Percentiles rank a stretch among this genome's conserved stretches.
phyloP scores from a whole-genome alignment of 441 rosid species.

The Brassica hybrid region DNA sequence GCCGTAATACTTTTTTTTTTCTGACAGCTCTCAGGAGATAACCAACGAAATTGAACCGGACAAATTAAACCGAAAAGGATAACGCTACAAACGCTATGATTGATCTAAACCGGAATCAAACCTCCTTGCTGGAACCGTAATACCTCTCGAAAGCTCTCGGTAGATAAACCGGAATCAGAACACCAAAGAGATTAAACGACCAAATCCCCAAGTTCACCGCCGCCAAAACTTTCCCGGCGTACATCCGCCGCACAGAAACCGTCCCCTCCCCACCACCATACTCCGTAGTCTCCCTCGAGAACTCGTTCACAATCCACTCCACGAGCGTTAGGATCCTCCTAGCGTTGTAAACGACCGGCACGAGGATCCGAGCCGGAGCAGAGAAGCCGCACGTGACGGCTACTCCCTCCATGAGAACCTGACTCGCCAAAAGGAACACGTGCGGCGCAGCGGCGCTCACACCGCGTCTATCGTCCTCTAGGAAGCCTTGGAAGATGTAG shows the following conservation, averaged over 20 bases:
- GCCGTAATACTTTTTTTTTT: conserved; percentile 47
- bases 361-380: conserved; percentile 66
- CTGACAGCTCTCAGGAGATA: conserved; percentile 68
- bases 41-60: conserved; percentile 54
- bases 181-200: conserved; percentile 85
- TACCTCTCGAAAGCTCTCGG: conserved; percentile 79
- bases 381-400: conserved; percentile 62
- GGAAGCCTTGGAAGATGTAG: conserved; percentile 68
- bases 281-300: conserved; percentile 38
- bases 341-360: conserved; percentile 77
- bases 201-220: conserved; percentile 72
- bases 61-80: conserved; percentile 9
- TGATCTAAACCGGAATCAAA: conserved; percentile 30
- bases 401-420: conserved; percentile 87
- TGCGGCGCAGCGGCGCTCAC: conserved; percentile 80
- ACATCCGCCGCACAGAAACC: conserved; percentile 53
- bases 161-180: conserved; percentile 83
- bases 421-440: conserved; percentile 71
- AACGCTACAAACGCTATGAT: not conserved
- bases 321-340: conserved; percentile 63
- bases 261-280: conserved; percentile 29
- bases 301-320: conserved; percentile 69
- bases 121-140: conserved; percentile 51
- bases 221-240: conserved; percentile 71
- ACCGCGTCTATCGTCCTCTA: conserved; percentile 69